Conservation (phyloP, 768 basidiomycete species). For the Amyloporia xantha region DNA sequence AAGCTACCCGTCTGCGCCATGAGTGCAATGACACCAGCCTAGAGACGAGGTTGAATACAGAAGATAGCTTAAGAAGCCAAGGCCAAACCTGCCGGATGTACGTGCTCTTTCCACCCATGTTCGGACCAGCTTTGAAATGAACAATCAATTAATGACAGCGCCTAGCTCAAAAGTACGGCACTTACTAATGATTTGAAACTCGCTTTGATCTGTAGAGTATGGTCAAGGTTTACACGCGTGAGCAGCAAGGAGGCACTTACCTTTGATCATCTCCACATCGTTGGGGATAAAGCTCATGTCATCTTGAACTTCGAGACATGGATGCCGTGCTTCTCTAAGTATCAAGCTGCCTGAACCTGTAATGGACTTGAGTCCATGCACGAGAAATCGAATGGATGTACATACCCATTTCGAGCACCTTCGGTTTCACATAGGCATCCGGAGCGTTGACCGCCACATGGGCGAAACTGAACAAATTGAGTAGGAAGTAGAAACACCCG, state of each 20-base stretch:
- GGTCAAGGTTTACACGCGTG: background rate
- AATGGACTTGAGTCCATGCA: no score
- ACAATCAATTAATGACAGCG: background rate
- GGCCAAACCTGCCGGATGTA: conserved; percentile 78
- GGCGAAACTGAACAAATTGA: conserved; percentile 59
- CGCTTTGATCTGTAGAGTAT: conserved; percentile 57
- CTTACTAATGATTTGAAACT: conserved; percentile 93
- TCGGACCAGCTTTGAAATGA: conserved; percentile 70
- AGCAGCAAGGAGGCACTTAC: no score
- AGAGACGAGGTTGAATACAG: conserved; percentile 8
- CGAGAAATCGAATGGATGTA: background rate
- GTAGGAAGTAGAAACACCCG: background rate
- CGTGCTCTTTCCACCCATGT: conserved; percentile 98
- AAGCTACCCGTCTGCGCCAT: conserved; percentile 96
- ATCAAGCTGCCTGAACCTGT: conserved; percentile 78
- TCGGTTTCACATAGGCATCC: conserved; percentile 84
- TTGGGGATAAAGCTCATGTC: conserved; percentile 94
- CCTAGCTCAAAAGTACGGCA: background rate
- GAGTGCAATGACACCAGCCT: conserved; percentile 91
- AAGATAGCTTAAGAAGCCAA: background rate
- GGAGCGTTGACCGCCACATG: conserved; percentile 86
- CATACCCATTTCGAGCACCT: conserved; percentile 67
- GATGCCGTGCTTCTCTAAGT: conserved; percentile 85
- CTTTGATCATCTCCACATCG: conserved; percentile 91
- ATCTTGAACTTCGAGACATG: conserved; percentile 94